phyloP scores from a whole-genome alignment of 176 grass and related monocot genomes.

The Metroxylon sagu region DNA sequence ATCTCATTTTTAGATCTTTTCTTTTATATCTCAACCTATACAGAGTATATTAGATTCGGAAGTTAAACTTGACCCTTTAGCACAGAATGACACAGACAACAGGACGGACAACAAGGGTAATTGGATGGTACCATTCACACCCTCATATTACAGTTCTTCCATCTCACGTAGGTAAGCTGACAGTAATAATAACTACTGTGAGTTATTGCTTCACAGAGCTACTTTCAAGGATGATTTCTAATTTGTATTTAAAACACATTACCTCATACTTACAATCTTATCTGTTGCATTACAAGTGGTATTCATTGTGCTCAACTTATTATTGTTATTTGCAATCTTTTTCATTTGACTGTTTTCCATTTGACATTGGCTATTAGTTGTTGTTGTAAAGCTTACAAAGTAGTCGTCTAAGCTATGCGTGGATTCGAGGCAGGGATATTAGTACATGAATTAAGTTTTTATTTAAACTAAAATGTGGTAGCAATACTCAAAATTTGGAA shows the following conservation, averaged over 20 bases:
- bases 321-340: too few relatives aligned
- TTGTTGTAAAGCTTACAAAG: too few relatives aligned
- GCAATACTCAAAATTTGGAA: too few relatives aligned
- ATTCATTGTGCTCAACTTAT: too few relatives aligned
- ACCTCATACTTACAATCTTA: too few relatives aligned
- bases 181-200: neutral
- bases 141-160: constrained; percentile 95
- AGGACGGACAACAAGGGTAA: constrained; percentile 81
- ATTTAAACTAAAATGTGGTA: too few relatives aligned
- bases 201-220: neutral
- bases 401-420: too few relatives aligned
- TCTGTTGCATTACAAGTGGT: too few relatives aligned
- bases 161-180: constrained; percentile 67
- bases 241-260: neutral
- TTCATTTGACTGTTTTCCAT: too few relatives aligned
- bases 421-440: too few relatives aligned
- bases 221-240: neutral
- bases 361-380: too few relatives aligned
- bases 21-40: constrained; percentile 13
- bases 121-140: constrained; percentile 99
- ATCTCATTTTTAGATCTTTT: neutral
- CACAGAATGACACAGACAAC: constrained; percentile 68
- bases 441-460: too few relatives aligned
- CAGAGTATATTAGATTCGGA: constrained; percentile 19
- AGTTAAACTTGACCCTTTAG: constrained; percentile 39